These are phyloP conservation scores for Quercus lobata DNA, from an alignment of 331 rosid species.

Conservation along the genomic window DNA sequence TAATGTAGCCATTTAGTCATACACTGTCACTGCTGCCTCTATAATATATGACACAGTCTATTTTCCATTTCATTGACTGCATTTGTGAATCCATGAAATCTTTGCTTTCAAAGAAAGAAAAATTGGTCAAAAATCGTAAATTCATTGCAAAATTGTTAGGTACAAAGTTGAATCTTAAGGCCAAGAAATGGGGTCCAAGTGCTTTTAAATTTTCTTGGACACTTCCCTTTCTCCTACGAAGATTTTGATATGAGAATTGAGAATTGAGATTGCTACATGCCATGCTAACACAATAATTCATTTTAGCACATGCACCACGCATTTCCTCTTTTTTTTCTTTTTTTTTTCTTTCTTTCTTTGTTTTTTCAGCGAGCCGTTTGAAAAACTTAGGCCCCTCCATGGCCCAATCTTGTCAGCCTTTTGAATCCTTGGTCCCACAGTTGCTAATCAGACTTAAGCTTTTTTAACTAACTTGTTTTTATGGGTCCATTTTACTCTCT, in stretches of 20 bases:
- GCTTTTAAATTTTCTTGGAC: conserved; percentile 7
- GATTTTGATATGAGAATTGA: conserved; percentile 40
- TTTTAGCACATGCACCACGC: conserved; percentile 56
- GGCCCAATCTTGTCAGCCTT: conserved; percentile 37
- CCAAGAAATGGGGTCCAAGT: conserved; percentile 30
- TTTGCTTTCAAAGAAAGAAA: background rate
- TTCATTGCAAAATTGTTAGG: background rate
- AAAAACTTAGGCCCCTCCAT: conserved; percentile 29
- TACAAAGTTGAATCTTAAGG: too few relatives aligned
- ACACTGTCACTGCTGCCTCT: background rate
- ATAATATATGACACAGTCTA: background rate
- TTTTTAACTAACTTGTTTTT: conserved; percentile 35
- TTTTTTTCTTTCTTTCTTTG: background rate
- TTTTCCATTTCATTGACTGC: background rate
- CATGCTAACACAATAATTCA: conserved; percentile 53
- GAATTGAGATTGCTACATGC: conserved; percentile 18
- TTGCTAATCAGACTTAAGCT: conserved; percentile 30
- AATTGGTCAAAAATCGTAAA: background rate
- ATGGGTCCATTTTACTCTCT: conserved; percentile 14
- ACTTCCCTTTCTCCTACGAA: conserved; percentile 17
- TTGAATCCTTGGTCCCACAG: conserved; percentile 41
- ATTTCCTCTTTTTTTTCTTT: background rate
- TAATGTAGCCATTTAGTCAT: too few relatives aligned
- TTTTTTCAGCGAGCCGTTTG: conserved; percentile 18
- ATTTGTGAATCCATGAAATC: background rate